Evolutionary conservation across 2,329 filamentous ascomycete species (phyloP).

Genomic region (Diaporthe sp.): DNA sequence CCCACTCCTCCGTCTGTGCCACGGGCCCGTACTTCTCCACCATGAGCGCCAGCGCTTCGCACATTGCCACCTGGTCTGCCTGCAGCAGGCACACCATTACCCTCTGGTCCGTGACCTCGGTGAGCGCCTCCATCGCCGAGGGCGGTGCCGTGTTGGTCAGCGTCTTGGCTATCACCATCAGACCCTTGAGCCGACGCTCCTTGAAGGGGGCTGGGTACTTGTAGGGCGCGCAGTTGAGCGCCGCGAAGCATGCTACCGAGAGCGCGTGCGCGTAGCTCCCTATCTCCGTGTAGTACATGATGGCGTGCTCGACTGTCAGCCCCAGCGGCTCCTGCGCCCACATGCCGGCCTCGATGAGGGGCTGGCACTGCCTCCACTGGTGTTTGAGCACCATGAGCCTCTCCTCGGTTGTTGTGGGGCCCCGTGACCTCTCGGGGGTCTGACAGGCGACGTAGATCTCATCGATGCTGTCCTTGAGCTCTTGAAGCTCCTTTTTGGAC

Average conservation of each 20-base stretch:
- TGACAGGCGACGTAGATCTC: conserved; percentile 50
- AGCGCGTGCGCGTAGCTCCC: conserved; percentile 60
- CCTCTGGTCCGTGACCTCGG: conserved; percentile 45
- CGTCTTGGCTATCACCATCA: conserved; percentile 66
- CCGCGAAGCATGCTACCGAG: conserved; percentile 61
- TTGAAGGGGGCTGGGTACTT: conserved; percentile 65
- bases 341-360: conserved; percentile 53
- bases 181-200: conserved; percentile 62
- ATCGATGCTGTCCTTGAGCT: conserved; percentile 48
- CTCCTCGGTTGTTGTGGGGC: conserved; percentile 35
- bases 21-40: conserved; percentile 57
- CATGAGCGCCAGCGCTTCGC: conserved; percentile 66
- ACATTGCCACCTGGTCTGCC: conserved; percentile 67
- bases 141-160: conserved; percentile 63
- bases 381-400: conserved; percentile 46
- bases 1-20: conserved; percentile 62
- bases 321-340: conserved; percentile 66
- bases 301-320: conserved; percentile 58
- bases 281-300: conserved; percentile 60
- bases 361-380: conserved; percentile 55
- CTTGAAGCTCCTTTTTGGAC: conserved; percentile 44
- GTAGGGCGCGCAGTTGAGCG: conserved; percentile 63
- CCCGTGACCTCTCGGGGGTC: conserved; percentile 35
- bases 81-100: conserved; percentile 51
- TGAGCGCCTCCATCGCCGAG: conserved; percentile 48